A percentile compares a stretch with the other conserved stretches of the same genome.
Conservation (phyloP, 164 flowering plant genomes). For the Warburgia ugandensis region DNA sequence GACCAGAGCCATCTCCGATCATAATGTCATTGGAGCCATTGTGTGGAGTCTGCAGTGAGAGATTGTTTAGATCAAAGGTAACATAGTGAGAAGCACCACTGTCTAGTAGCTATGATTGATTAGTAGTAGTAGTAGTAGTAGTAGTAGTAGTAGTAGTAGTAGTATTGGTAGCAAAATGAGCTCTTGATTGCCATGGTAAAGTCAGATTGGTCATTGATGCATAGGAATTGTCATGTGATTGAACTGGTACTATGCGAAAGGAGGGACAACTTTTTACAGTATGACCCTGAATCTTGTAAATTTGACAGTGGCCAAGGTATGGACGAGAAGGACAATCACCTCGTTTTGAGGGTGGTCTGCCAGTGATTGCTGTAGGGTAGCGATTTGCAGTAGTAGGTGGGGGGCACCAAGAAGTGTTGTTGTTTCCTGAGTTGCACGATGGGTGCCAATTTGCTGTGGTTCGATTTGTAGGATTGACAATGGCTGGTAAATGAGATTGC, state of each 20-base stretch:
- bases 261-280: slow-evolving; percentile 1
- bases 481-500: too few species aligned
- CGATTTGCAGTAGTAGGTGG: too few species aligned
- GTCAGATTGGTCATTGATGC: too few species aligned
- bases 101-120: background rate
- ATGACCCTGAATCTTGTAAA: slow-evolving; percentile 3
- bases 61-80: too few species aligned
- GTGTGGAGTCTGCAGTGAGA: background rate
- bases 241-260: background rate
- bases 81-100: too few species aligned
- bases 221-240: background rate
- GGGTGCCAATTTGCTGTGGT: too few species aligned
- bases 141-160: background rate
- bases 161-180: background rate
- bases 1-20: slow-evolving; percentile 1
- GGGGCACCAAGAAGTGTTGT: too few species aligned
- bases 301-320: slow-evolving; percentile 6
- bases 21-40: background rate
- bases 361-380: too few species aligned
- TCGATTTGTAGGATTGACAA: too few species aligned
- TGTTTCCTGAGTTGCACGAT: too few species aligned
- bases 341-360: too few species aligned
- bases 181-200: background rate
- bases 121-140: background rate
- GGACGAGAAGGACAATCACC: too few species aligned